Conservation (phyloP, 352 stramenopile genomes). For the Pythium scleroteichum region DNA sequence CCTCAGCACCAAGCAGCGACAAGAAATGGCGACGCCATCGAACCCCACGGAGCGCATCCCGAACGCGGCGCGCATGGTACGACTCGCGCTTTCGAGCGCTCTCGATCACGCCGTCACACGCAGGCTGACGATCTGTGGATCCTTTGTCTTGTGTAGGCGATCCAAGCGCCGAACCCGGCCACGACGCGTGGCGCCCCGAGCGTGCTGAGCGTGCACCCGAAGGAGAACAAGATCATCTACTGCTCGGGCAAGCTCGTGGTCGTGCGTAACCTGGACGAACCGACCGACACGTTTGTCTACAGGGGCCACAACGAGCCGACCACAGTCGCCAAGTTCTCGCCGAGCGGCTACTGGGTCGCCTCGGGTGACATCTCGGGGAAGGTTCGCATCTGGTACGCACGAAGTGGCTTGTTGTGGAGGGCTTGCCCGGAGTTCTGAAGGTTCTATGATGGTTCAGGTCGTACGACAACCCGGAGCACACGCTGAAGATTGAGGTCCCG, state of each 20-base stretch:
- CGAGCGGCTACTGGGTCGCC: constrained; percentile 94
- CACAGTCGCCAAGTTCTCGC: constrained; percentile 93
- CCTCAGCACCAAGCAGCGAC: not conserved
- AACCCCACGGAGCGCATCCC: constrained; percentile 73
- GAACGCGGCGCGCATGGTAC: constrained; percentile 48
- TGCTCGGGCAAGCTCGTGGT: constrained; percentile 91
- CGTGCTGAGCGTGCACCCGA: constrained; percentile 78
- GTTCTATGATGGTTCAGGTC: constrained; percentile 39
- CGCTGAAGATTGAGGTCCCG: constrained; percentile 92
- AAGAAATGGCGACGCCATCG: constrained; percentile 45
- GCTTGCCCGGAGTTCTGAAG: not conserved
- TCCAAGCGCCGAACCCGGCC: constrained; percentile 63
- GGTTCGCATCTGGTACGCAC: constrained; percentile 90
- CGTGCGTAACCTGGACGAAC: constrained; percentile 85
- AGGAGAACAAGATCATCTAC: constrained; percentile 91
- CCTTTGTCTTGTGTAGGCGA: constrained; percentile 34
- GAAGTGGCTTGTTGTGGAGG: not conserved
- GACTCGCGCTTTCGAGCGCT: not conserved
- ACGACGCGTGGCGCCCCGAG: constrained; percentile 71
- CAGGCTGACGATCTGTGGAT: not conserved
- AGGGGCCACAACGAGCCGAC: constrained; percentile 93
- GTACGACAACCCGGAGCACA: constrained; percentile 97
- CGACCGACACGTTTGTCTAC: constrained; percentile 93
- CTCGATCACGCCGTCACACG: not conserved
- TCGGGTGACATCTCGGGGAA: constrained; percentile 90